Conservation (phyloP, 2,329 filamentous ascomycete genomes). For the Talaromyces rugulosus region DNA sequence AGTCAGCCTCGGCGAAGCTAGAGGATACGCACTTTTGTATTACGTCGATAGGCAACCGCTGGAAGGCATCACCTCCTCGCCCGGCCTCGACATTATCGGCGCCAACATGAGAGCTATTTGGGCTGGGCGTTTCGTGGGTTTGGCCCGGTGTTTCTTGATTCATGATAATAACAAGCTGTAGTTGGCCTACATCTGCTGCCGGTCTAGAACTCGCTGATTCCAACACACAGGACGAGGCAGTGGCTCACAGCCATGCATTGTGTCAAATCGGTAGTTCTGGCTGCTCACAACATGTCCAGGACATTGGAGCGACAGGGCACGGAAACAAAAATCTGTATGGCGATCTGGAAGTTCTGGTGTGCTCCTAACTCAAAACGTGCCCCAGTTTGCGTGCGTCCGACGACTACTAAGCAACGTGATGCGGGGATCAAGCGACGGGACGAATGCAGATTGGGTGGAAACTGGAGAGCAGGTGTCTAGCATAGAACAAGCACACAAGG, state of each 20-base stretch:
- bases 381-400: not conserved
- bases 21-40: constrained; percentile 26
- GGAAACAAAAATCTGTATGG: not conserved
- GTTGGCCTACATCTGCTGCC: constrained; percentile 11
- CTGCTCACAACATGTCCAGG: not conserved
- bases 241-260: constrained; percentile 12
- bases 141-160: constrained; percentile 5
- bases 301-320: constrained; percentile 7
- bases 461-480: not conserved
- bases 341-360: not conserved
- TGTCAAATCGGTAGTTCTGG: constrained; percentile 5
- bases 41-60: constrained; percentile 23
- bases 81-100: not conserved
- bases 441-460: not conserved
- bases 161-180: constrained; percentile 11
- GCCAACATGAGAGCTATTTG: not conserved
- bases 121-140: not conserved
- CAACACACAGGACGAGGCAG: constrained; percentile 6
- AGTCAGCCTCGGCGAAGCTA: not conserved
- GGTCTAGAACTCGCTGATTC: constrained; percentile 4
- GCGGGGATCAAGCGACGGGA: not conserved
- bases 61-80: constrained; percentile 14
- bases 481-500: not conserved
- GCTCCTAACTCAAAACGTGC: not conserved
- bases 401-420: not conserved